These are phyloP conservation scores for Solanum raphanifolium DNA, from an alignment of 257 asterid species.

Conservation along the genomic window DNA sequence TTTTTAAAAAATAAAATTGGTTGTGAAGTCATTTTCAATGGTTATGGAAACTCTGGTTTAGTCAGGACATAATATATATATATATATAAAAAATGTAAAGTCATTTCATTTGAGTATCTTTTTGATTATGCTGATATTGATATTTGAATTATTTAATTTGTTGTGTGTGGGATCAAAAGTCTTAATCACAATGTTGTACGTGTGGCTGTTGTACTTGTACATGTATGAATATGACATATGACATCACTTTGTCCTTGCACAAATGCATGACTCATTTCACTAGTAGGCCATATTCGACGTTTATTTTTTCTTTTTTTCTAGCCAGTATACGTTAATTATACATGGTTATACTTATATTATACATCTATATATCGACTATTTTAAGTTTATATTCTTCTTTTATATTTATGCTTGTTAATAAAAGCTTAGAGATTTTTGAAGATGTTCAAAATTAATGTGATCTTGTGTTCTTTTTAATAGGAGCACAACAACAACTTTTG, in stretches of 20 bases:
- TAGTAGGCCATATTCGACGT: neutral
- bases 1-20: neutral
- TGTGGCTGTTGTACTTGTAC: neutral
- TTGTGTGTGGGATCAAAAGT: neutral
- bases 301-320: neutral
- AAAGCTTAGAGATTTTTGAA: neutral
- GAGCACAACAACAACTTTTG: constrained; percentile 50
- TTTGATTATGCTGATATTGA: neutral
- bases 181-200: neutral
- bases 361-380: neutral
- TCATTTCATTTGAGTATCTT: neutral
- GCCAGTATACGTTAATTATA: neutral
- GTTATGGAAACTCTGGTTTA: neutral
- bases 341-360: neutral
- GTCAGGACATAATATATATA: neutral
- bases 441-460: neutral
- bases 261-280: neutral
- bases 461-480: constrained; percentile 13
- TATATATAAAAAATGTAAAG: neutral
- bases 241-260: neutral
- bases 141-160: neutral
- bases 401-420: neutral
- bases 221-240: neutral
- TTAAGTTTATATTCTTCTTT: neutral
- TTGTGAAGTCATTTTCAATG: constrained; percentile 24